These are phyloP conservation scores for Aureobasidium leucospermi DNA, from an alignment of 2,329 filamentous ascomycete genomes.

Conservation along the genomic window DNA sequence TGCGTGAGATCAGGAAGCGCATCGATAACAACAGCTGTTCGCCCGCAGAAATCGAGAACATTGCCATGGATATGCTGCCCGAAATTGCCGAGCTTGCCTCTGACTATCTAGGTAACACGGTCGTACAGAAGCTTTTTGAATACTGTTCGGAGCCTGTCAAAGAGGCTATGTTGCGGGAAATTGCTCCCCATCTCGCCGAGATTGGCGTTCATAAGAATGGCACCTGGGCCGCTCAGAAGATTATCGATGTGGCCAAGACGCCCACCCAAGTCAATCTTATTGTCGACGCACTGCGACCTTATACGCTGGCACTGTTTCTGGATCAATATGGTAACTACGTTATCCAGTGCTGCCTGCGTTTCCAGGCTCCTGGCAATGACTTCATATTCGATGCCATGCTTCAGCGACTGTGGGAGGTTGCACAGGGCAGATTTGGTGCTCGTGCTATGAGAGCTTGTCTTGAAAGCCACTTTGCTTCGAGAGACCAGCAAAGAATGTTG, in stretches of 20 bases:
- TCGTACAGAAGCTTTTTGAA: conserved; percentile 98
- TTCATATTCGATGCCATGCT: conserved; percentile 99
- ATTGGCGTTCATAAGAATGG: conserved; percentile 99
- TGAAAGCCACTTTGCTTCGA: conserved; percentile 90
- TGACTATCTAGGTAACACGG: conserved; percentile 95
- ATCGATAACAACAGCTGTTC: conserved; percentile 93
- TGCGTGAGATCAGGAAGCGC: conserved; percentile 91
- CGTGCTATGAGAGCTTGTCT: conserved; percentile 94
- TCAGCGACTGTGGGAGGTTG: conserved; percentile 83
- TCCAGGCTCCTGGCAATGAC: conserved; percentile 79
- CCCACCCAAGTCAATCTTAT: conserved; percentile 76
- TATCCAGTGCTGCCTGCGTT: conserved; percentile 90
- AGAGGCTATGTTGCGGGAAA: conserved; percentile 82
- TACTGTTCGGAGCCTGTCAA: conserved; percentile 86
- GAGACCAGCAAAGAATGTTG: conserved; percentile 91
- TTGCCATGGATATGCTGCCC: conserved; percentile 87
- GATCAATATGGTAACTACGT: conserved; percentile 99
- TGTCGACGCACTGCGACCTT: conserved; percentile 74
- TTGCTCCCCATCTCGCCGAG: conserved; percentile 86
- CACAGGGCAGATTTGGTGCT: conserved; percentile 88
- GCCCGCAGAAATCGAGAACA: conserved; percentile 81
- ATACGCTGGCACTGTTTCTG: conserved; percentile 84
- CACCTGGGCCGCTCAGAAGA: conserved; percentile 98
- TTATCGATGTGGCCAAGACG: conserved; percentile 91
- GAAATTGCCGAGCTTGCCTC: conserved; percentile 93